These are phyloP conservation scores for Hypoxylon sp. DNA, from an alignment of 2,329 filamentous ascomycete species.

Conservation along the genomic window DNA sequence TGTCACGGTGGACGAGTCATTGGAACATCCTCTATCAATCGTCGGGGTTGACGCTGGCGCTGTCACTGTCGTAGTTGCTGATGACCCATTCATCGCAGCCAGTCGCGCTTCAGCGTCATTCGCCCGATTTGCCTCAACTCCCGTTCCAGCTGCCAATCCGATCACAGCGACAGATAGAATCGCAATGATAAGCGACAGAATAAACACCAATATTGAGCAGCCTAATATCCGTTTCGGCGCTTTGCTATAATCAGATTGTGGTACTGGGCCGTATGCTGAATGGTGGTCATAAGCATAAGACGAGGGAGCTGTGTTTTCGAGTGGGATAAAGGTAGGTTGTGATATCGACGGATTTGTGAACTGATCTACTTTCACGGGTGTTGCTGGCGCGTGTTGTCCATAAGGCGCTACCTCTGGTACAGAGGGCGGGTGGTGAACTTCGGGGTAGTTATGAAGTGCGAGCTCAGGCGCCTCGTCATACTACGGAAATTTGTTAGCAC, in stretches of 20 bases:
- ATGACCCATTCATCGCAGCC: slow-evolving; percentile 39
- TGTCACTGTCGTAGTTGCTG: slow-evolving; percentile 34
- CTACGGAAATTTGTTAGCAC: too few relatives aligned
- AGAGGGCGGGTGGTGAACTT: slow-evolving; percentile 45
- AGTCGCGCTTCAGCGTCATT: slow-evolving; percentile 49
- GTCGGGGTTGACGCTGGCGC: slow-evolving; percentile 42
- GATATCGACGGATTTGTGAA: slow-evolving; percentile 21
- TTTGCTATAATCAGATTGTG: slow-evolving; percentile 25
- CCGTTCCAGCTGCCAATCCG: slow-evolving; percentile 56
- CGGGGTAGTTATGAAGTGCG: slow-evolving; percentile 39
- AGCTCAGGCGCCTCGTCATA: slow-evolving; percentile 47
- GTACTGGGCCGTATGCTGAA: slow-evolving; percentile 24
- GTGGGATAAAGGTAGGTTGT: slow-evolving; percentile 28
- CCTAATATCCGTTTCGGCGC: slow-evolving; percentile 45
- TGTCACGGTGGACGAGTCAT: slow-evolving; percentile 47
- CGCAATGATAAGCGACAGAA: slow-evolving; percentile 53
- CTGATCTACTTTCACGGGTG: slow-evolving; percentile 34
- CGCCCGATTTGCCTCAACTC: slow-evolving; percentile 52
- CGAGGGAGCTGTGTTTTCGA: slow-evolving; percentile 21
- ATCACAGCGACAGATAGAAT: slow-evolving; percentile 53
- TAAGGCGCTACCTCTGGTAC: slow-evolving; percentile 37
- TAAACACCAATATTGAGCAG: slow-evolving; percentile 52
- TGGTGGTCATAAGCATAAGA: slow-evolving; percentile 36
- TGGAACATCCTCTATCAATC: slow-evolving; percentile 54
- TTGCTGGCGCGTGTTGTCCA: slow-evolving; percentile 17